Conservation (phyloP, 73 alveolate species). For the Stentor coeruleus region DNA sequence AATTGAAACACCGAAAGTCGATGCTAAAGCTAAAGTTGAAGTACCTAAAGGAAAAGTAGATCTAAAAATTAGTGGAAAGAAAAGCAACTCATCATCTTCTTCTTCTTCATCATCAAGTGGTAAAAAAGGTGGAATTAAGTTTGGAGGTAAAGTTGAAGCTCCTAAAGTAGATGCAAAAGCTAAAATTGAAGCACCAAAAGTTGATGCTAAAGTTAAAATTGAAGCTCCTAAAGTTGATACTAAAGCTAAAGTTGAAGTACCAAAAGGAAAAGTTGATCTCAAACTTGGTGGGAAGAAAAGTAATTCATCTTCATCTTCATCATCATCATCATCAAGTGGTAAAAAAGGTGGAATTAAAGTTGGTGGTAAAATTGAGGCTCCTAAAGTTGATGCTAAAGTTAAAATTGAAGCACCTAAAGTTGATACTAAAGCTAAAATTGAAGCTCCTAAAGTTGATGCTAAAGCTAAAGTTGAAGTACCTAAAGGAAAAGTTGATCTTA, state of each 20-base stretch:
- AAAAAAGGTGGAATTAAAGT: background rate
- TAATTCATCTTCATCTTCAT: background rate
- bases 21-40: background rate
- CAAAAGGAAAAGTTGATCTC: background rate
- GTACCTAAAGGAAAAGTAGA: background rate
- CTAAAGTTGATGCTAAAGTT: background rate
- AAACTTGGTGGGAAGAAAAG: background rate
- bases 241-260: background rate
- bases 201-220: background rate
- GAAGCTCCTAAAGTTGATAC: background rate
- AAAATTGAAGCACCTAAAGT: background rate
- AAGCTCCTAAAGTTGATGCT: background rate
- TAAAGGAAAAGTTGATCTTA: background rate
- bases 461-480: background rate
- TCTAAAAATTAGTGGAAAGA: too few relatives aligned
- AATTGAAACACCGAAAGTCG: too few relatives aligned
- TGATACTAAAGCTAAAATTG: constrained; percentile 3
- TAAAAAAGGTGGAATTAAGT: background rate
- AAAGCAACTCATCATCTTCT: background rate
- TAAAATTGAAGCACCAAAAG: background rate
- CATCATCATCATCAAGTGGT: background rate
- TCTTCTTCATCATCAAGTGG: background rate
- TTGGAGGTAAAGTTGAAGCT: background rate
- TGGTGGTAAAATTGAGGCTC: background rate
- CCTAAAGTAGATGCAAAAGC: background rate